Evolutionary conservation across 352 stramenopile genomes (phyloP), one percentile per base, ranked within the genome.

Genomic region (Globisporangium rhizosaccharum): DNA sequence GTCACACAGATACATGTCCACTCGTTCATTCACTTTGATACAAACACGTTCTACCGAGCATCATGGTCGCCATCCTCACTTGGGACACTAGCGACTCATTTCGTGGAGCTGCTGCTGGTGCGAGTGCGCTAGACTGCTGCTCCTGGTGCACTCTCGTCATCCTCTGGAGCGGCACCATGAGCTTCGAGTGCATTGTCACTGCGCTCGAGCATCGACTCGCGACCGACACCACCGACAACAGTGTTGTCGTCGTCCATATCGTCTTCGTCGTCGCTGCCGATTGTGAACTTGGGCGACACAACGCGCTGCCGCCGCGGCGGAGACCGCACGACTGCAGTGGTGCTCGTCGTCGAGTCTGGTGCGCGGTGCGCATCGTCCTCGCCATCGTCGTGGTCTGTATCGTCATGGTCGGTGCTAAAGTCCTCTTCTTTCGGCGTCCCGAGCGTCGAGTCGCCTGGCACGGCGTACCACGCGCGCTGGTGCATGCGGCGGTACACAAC

Each of bases 401-500:
- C 49, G 44, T 36, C 30, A 8, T 36, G 30, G 33, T 64, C 41
- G 7, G n/a, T 47, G 14, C 17, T 49, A 23, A 45, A 63, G 30
- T 60, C 42, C 15, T 57, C 52, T 14, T 50, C 61, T 41, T 50
- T 62, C 36, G 25, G 56, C 25, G 49, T 71, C 42, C 37, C 63
- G 42, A 55, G 53, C 25, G 73, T 70, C 4, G 72, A 72, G 39
- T 74, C 68, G 4, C 73, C 63, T 4, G 75, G 74, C 47, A 85
- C 78, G 10, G 75, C 75, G 1, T 73, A 75, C 82, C 82, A 91
- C 36, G 75, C 65, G 17, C 63, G 53, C 37, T 69, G 62, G 14
- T 63, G 60, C n/a, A 84, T 56, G n/a, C 68, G 75, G n/a, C 67
- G 72, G 72, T 76, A 85, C 0, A 73, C 58, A 15, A 86, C 68